Conservation (phyloP, 768 basidiomycete genomes). For the Mycena rebaudengoi region DNA sequence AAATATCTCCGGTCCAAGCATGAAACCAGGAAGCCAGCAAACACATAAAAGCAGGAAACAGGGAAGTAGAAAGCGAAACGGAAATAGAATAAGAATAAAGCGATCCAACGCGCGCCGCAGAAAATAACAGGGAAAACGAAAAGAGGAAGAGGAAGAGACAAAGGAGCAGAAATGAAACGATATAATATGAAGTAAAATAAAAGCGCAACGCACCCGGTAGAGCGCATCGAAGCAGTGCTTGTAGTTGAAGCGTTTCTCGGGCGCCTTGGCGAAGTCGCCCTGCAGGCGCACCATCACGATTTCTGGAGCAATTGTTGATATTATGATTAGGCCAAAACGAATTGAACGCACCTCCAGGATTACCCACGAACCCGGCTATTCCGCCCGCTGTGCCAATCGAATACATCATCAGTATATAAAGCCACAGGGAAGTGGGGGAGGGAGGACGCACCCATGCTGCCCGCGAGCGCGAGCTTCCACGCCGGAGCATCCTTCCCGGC, state of each 20-base stretch:
- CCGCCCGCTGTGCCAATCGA: conserved; percentile 69
- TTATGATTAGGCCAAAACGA: not conserved
- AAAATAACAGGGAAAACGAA: too few relatives aligned
- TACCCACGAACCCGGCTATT: conserved; percentile 89
- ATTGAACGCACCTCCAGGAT: conserved; percentile 72
- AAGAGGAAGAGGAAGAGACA: too few relatives aligned
- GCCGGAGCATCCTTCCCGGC: conserved; percentile 77
- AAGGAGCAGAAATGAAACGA: too few relatives aligned
- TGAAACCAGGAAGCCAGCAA: too few relatives aligned
- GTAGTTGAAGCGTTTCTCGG: conserved; percentile 90
- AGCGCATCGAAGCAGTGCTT: conserved; percentile 90
- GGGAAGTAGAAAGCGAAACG: not conserved
- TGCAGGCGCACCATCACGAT: conserved; percentile 91
- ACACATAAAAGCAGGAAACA: not conserved
- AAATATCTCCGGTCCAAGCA: too few relatives aligned
- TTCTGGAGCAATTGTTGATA: conserved; percentile 48
- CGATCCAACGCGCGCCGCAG: too few relatives aligned
- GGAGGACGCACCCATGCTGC: conserved; percentile 80
- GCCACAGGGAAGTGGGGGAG: too few relatives aligned
- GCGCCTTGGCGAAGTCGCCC: conserved; percentile 89
- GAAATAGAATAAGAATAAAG: too few relatives aligned
- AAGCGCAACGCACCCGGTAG: conserved; percentile 70
- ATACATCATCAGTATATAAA: not conserved
- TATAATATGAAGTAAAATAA: too few relatives aligned
- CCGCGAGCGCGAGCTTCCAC: conserved; percentile 83